Evolutionary conservation across 129 eudicot species (phyloP), one percentile per base, ranked within the genome.

Genomic region (Dittrichia graveolens): DNA sequence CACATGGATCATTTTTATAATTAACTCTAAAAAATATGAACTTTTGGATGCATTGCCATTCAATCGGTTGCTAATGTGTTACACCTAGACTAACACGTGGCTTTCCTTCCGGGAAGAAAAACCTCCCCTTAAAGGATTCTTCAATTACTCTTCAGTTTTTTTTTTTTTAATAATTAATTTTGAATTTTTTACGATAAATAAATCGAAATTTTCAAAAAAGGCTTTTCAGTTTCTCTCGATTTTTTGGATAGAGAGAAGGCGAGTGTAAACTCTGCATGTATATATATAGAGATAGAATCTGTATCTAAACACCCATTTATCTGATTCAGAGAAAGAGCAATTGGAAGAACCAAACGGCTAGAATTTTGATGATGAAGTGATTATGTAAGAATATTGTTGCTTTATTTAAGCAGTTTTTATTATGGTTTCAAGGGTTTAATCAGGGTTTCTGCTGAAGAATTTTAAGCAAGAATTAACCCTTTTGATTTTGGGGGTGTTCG

Each of bases 41-140:
- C 38, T 37, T 58, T 65, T 42, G 43, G 14, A 6, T 49, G 47
- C 45, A 47, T 57, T 38, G 35, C 31, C 71, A 56, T 54, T 55
- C 56, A 48, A 66, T 65, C 64, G 40, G 67, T 65, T 78, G 16
- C 76, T 61, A 77, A 48, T 77, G 57, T 41, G 71, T 31, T 62
- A 61, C 77, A 78, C 76, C 40, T 34, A 70, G 65, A 31, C 34
- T 70, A 43, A 50, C 77, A 78, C 81, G 81, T 78, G 81, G 72
- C 77, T 49, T 78, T 70, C 52, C 58, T 50, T 61, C 72, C 61
- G 63, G 18, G 37, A 50, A 70, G 52, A 69, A 70, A 77, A 78
- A 61, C 77, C 72, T 24, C 75, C 81, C 77, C 48, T 70, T 50
- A 52, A 60, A 60, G 40, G 58, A 13, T 77, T 69, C 81, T 69